phyloP scores from a whole-genome alignment of 495 filamentous ascomycete genomes.

The Penicillium ochrochloron region DNA sequence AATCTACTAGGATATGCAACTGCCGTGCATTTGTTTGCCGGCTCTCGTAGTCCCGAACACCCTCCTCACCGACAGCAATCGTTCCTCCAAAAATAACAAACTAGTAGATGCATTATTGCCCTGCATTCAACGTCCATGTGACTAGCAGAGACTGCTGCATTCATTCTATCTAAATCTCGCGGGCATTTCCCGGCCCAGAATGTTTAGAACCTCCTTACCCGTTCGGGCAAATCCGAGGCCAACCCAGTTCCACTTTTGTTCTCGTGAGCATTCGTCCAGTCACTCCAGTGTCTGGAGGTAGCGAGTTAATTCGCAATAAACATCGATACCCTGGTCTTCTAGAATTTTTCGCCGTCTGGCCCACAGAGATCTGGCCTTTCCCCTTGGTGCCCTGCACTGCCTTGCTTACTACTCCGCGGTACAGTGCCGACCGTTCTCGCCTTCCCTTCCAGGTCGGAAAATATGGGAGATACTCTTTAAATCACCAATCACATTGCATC shows the following conservation, averaged over 20 bases:
- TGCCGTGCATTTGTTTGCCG: not conserved
- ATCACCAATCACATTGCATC: not conserved
- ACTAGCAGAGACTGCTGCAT: slow-evolving; percentile 16
- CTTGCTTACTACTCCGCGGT: not conserved
- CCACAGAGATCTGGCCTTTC: not conserved
- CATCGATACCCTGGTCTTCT: slow-evolving; percentile 18
- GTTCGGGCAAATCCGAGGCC: slow-evolving; percentile 29
- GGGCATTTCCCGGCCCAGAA: not conserved
- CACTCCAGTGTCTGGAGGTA: not conserved
- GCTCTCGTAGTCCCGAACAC: not conserved
- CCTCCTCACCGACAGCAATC: not conserved
- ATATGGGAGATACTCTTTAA: too few relatives aligned
- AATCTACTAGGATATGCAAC: not conserved
- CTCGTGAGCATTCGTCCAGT: slow-evolving; percentile 19
- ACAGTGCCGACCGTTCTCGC: not conserved
- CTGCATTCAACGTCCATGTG: slow-evolving; percentile 15
- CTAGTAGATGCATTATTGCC: not conserved
- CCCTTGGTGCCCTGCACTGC: not conserved
- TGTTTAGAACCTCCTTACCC: slow-evolving; percentile 16
- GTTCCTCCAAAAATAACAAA: not conserved
- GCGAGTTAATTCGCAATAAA: slow-evolving; percentile 24
- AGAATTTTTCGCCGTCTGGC: slow-evolving; percentile 12
- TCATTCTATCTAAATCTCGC: not conserved
- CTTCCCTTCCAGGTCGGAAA: too few relatives aligned
- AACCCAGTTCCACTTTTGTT: slow-evolving; percentile 8